Evolutionary conservation across 2,329 filamentous ascomycete species (phyloP), one percentile per base, ranked within the genome.

Genomic region (Intubia oerlemansii): DNA sequence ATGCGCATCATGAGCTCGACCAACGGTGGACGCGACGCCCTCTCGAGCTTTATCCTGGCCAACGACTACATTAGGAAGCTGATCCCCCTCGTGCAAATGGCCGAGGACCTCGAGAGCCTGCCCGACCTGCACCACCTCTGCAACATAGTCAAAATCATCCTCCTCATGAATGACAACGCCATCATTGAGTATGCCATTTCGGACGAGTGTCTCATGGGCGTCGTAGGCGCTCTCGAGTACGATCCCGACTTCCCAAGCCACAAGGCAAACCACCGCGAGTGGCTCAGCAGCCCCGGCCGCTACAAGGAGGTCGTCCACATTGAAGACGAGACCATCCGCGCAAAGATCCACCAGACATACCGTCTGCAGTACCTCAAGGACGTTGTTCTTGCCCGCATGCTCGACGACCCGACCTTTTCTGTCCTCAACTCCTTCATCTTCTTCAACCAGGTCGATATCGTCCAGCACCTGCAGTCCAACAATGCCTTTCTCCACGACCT

Each of bases 401-500:
- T 98, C 35, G 88, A 98, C 51, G 88, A 98, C 48, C 85, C 85
- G 28, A 98, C 88, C 13, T 98, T 95, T 49, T 91, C 81, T 15
- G 84, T 95, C 16, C 70, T 98, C 38, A 98, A 95, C 52, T 92
- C 82, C 28, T 65, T 95, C 41, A 98, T 98, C 40, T 98, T 93
- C 56, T 98, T 91, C 61, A 88, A 95, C 53, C 88, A 98, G 54
- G 84, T 95, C 41, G 88, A 95, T 44, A 93, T 98, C 44, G 76
- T 98, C 28, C 79, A 85, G 44, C 80, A 95, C 50, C 61, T 98
- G n/a, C 84, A 93, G 49, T 62, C 61, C 16, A 92, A 92, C 42
- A 57, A 57, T 1, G 52, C 54, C 2, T 93, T 92, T 43, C 55
- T 95, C 17, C 72, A 70, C 39, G 80, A 40, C 26, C 62, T 95